Percentiles rank a stretch among this genome's conserved stretches.
Conservation (phyloP, 2,329 filamentous ascomycete genomes). For the Coniochaeta sp. region DNA sequence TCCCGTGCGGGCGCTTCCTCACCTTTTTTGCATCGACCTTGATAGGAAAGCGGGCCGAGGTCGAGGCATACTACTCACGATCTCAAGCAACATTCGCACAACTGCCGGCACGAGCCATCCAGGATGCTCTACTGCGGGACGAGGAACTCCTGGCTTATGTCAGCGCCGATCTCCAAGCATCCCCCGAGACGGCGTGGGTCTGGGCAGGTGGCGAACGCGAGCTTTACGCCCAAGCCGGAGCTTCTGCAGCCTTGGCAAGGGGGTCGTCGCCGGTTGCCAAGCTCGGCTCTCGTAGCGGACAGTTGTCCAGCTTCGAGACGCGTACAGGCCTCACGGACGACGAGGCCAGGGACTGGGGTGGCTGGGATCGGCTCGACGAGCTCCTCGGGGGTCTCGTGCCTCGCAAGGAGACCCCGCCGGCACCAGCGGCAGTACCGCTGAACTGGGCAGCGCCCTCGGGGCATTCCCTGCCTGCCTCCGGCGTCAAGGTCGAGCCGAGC, state of each 20-base stretch:
- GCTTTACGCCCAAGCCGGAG: slow-evolving; percentile 19
- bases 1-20: slow-evolving; percentile 73
- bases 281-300: slow-evolving; percentile 15
- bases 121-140: slow-evolving; percentile 47
- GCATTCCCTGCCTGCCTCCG: background rate
- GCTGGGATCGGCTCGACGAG: slow-evolving; percentile 69
- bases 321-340: slow-evolving; percentile 46
- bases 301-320: slow-evolving; percentile 37
- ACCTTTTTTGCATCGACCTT: slow-evolving; percentile 71
- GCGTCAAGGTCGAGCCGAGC: slow-evolving; percentile 3
- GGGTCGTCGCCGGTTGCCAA: slow-evolving; percentile 8
- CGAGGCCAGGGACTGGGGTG: slow-evolving; percentile 64
- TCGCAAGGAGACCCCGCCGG: slow-evolving; percentile 21
- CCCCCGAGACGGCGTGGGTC: slow-evolving; percentile 71
- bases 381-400: slow-evolving; percentile 45
- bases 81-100: slow-evolving; percentile 10
- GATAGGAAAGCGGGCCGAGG: slow-evolving; percentile 43
- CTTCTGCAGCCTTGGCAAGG: slow-evolving; percentile 8
- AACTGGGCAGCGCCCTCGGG: background rate
- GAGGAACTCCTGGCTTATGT: slow-evolving; percentile 86
- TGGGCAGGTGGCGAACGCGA: slow-evolving; percentile 61
- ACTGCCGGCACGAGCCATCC: slow-evolving; percentile 15
- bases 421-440: slow-evolving; percentile 4
- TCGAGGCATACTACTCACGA: slow-evolving; percentile 27
- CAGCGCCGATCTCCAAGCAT: slow-evolving; percentile 78